Evolutionary conservation across 305 asterid species (phyloP).

Genomic region (Withania somnifera): DNA sequence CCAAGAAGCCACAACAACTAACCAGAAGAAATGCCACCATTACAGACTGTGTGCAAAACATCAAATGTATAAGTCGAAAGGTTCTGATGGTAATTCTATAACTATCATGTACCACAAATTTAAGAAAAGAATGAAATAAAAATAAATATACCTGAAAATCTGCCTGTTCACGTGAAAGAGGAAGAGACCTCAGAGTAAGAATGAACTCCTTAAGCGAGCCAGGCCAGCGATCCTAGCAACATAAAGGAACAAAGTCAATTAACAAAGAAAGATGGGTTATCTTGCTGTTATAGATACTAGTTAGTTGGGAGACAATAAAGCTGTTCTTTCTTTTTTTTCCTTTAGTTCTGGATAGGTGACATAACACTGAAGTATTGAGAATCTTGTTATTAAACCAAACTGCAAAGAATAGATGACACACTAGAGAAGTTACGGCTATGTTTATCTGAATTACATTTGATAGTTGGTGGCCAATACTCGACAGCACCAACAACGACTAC

Average conservation of each 20-base stretch:
- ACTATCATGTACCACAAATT: slow-evolving; percentile 5
- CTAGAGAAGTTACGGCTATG: neutral
- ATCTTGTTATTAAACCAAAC: neutral
- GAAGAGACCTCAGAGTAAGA: slow-evolving; percentile 39
- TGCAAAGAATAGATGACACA: neutral
- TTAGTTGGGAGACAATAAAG: neutral
- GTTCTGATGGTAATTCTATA: neutral
- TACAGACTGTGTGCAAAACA: neutral
- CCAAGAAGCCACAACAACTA: neutral
- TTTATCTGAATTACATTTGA: neutral
- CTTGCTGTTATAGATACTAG: neutral
- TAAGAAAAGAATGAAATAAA: neutral
- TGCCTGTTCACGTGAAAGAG: slow-evolving; percentile 60
- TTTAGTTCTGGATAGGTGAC: neutral
- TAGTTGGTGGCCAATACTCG: neutral
- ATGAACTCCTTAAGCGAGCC: slow-evolving; percentile 63
- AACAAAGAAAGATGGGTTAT: neutral
- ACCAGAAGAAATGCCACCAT: neutral
- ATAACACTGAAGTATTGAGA: neutral
- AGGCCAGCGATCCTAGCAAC: slow-evolving; percentile 78
- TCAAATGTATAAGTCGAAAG: neutral
- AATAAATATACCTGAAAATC: slow-evolving; percentile 45
- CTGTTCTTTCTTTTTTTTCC: neutral
- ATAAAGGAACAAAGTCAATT: neutral
- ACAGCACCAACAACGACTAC: neutral